A percentile compares a stretch with the other conserved stretches of the same genome.
These are phyloP conservation scores for Medicago truncatula DNA, from an alignment of 306 rosid species.

Conservation along the genomic window MtrunA17r5.0-ANR NC_053043.1:50320501-50321000, in stretches of 20 bases:
- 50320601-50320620: slow-evolving; percentile 10
- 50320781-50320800: too few relatives aligned
- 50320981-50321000: too few relatives aligned
- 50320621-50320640: neutral
- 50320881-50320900: too few relatives aligned
- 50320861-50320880: too few relatives aligned
- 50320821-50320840: too few relatives aligned
- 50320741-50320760: neutral
- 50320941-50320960: too few relatives aligned
- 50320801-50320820: too few relatives aligned
- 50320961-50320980: too few relatives aligned
- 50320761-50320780: neutral
- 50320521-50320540: slow-evolving; percentile 7
- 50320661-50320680: slow-evolving; percentile 2
- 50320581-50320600: slow-evolving; percentile 7
- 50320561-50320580: neutral
- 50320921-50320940: too few relatives aligned
- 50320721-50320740: neutral
- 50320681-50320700: neutral
- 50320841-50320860: too few relatives aligned
- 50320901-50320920: too few relatives aligned
- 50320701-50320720: neutral
- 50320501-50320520: slow-evolving; percentile 19
- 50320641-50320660: slow-evolving; percentile 21
- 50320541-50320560: neutral